Evolutionary conservation across 768 basidiomycete genomes (phyloP), one percentile per base, ranked within the genome.

Genomic region (Psilocybe cyanescens): DNA sequence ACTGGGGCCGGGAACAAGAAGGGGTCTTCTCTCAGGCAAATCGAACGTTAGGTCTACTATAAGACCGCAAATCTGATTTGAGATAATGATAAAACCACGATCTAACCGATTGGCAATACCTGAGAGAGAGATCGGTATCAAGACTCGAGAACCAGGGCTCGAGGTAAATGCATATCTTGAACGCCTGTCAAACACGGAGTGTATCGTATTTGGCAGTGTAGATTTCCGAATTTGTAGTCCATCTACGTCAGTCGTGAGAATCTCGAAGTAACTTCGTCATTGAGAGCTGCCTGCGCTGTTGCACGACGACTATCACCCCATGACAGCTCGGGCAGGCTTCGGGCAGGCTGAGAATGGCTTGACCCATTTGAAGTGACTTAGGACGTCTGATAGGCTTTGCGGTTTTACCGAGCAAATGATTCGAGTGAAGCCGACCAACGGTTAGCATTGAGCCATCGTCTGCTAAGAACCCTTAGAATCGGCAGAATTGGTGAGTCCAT

Each of bases 1-100:
- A 60, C 58, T 47, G 59, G 58, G 46, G 50, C 52, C 51, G 50
- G 46, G 28, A 31, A 8, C 53, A 60, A 37, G 47, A 49, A 8
- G 59, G 59, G 29, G 35, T 49, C 46, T 55, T 60, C 54, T 53
- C 41, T 30, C 41, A 44, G 14, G 41, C 41, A n/a, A 44, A 16
- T 14, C 14, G 14, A 44, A 12, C 7, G 41, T n/a, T 7, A 44
- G 41, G 41, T 44, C 41, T 16, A 44, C 14, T 44, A 44, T 44
- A 44, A 44, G 41, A 5, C 33, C 33, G 33, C 5, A 44, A 44
- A 16, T 5, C 4, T 44, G 41, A 12, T 44, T 44, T n/a, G n/a
- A 12, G 41, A 44, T 44, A 44, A 44, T 44, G 41, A 1, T 12
- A 44, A 44, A n/a, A 44, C 4, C 41, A 12, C 8, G n/a, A 44